phyloP scores from a whole-genome alignment of 140 eudicot species.

The Bidens hawaiensis region DNA sequence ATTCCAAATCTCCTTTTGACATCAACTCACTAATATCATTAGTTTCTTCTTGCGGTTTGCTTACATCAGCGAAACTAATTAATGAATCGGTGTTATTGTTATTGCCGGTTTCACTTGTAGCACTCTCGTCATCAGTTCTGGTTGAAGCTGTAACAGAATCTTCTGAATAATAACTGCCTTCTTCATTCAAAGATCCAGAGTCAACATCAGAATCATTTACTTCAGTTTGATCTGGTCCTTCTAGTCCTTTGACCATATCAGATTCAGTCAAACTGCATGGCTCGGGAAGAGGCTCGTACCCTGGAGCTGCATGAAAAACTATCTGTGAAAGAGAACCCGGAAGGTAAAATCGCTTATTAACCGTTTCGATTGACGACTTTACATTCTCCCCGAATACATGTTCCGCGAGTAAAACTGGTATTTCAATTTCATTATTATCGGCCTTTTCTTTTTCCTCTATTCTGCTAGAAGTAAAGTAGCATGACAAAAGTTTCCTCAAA shows the following conservation, averaged over 20 bases:
- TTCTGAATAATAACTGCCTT: slow-evolving; percentile 58
- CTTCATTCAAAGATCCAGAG: slow-evolving; percentile 65
- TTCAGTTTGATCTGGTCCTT: slow-evolving; percentile 33
- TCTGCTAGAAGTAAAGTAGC: slow-evolving; percentile 33
- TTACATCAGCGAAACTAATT: slow-evolving; percentile 66
- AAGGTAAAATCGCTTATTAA: slow-evolving; percentile 68
- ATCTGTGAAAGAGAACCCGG: slow-evolving; percentile 98
- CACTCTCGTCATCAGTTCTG: slow-evolving; percentile 35
- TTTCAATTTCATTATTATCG: slow-evolving; percentile 30
- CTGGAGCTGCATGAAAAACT: slow-evolving; percentile 95
- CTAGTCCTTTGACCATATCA: slow-evolving; percentile 21
- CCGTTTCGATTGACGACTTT: slow-evolving; percentile 40
- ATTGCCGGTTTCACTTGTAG: slow-evolving; percentile 35
- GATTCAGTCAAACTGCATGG: slow-evolving; percentile 58
- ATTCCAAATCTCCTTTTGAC: slow-evolving; percentile 78
- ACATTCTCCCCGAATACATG: slow-evolving; percentile 41
- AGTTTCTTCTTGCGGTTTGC: slow-evolving; percentile 32
- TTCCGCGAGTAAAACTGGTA: slow-evolving; percentile 39
- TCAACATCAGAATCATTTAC: slow-evolving; percentile 41
- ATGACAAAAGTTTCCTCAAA: slow-evolving; percentile 49
- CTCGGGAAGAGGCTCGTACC: slow-evolving; percentile 88
- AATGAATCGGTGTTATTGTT: slow-evolving; percentile 35
- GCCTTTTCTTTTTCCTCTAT: slow-evolving; percentile 44
- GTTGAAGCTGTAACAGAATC: slow-evolving; percentile 46
- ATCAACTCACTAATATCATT: slow-evolving; percentile 50